A percentile compares a stretch with the other conserved stretches of the same genome.
Evolutionary conservation across 768 basidiomycete genomes (phyloP).

Genomic region (Hemileccinum rubropunctum): DNA sequence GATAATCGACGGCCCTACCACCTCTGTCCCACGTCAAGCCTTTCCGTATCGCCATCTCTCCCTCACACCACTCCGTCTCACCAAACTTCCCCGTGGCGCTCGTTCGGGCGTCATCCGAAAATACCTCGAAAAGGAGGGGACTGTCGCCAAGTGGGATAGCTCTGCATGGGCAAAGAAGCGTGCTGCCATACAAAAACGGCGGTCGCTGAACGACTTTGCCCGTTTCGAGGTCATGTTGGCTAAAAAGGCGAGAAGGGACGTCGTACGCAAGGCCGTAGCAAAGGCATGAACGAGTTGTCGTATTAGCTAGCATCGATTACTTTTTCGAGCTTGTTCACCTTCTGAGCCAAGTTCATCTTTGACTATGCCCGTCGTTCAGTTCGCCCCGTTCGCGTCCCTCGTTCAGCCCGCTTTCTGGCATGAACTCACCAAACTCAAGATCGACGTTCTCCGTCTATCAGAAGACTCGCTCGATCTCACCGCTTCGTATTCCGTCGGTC

Average conservation of each 20-base stretch:
- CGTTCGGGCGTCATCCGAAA: slow-evolving; percentile 82
- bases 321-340: slow-evolving; percentile 9
- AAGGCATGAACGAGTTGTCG: slow-evolving; percentile 34
- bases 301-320: slow-evolving; percentile 6
- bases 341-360: neutral
- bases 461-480: slow-evolving; percentile 63
- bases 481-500: slow-evolving; percentile 70
- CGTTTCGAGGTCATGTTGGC: slow-evolving; percentile 85
- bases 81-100: slow-evolving; percentile 83
- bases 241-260: slow-evolving; percentile 85
- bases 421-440: slow-evolving; percentile 81
- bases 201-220: slow-evolving; percentile 84
- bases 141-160: slow-evolving; percentile 85
- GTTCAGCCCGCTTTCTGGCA: slow-evolving; percentile 95
- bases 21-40: slow-evolving; percentile 88
- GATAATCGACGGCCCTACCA: slow-evolving; percentile 91
- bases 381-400: slow-evolving; percentile 82
- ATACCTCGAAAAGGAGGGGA: slow-evolving; percentile 80
- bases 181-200: slow-evolving; percentile 67
- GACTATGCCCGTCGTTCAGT: slow-evolving; percentile 69
- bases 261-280: slow-evolving; percentile 64
- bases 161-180: slow-evolving; percentile 89
- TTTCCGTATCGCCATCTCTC: slow-evolving; percentile 90
- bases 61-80: slow-evolving; percentile 83
- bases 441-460: slow-evolving; percentile 83